Conservation (phyloP, 495 filamentous ascomycete species). For the Penicillium atrosanguineum region DNA sequence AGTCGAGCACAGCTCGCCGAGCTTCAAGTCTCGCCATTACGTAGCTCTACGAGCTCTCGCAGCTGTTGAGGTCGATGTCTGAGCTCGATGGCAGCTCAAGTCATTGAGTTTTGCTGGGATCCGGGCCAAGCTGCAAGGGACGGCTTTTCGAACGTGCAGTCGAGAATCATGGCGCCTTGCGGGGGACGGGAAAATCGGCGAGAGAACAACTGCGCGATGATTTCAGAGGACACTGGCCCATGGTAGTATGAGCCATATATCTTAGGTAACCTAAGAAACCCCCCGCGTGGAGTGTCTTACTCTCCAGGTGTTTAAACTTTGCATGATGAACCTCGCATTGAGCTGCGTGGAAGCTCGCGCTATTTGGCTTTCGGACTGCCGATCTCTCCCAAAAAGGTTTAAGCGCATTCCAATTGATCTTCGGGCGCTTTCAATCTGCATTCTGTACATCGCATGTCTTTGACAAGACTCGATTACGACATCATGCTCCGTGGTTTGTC, state of each 20-base stretch:
- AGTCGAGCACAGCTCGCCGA: not conserved
- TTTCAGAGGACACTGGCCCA: not conserved
- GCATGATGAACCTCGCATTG: constrained; percentile 22
- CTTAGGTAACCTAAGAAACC: not conserved
- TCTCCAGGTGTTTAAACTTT: constrained; percentile 2
- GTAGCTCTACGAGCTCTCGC: constrained; percentile 12
- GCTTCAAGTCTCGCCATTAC: constrained; percentile 11
- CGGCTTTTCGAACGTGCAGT: constrained; percentile 15
- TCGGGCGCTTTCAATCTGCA: not conserved
- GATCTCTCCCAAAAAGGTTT: constrained; percentile 22
- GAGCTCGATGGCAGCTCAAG: constrained; percentile 36
- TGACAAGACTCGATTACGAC: constrained; percentile 10
- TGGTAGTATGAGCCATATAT: constrained; percentile 2
- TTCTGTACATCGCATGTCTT: not conserved
- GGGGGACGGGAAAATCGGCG: constrained; percentile 9
- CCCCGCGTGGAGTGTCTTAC: constrained; percentile 15
- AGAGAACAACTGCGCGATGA: constrained; percentile 12
- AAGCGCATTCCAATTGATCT: constrained; percentile 21
- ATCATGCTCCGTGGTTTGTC: not conserved
- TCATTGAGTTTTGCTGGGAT: constrained; percentile 13
- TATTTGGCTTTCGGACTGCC: not conserved
- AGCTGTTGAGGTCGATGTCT: constrained; percentile 34
- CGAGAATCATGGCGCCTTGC: constrained; percentile 20
- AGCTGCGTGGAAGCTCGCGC: constrained; percentile 9
- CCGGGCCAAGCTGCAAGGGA: constrained; percentile 51